Evolutionary conservation across 352 stramenopile species (phyloP), one percentile per base, ranked within the genome.

Genomic region (Pythium pyrilobum): DNA sequence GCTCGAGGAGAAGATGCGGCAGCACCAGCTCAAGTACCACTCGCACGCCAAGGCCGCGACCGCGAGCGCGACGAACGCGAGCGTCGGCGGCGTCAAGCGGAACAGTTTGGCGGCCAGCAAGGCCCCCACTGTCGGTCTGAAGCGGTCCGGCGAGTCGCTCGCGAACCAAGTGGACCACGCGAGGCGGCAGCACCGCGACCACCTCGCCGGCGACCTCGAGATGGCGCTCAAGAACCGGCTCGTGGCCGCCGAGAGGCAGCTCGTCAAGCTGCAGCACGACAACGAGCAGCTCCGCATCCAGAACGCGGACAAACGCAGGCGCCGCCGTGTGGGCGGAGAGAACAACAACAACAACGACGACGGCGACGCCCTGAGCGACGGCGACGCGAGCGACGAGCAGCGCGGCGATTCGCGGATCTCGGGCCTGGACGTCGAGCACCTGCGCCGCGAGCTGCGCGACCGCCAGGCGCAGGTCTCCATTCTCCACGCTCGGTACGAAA

Each of bases 401-500:
- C 31, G 51, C 10, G 28, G 41, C 18, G 50, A 40, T 25, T 23
- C 18, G 32, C 27, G 18, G 20, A 32, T 29, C 1, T 18, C 43
- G 21, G 48, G 27, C 3, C 48, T 71, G 36, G 73, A 87, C 13
- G 28, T 76, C 0, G 62, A 82, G 37, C 79, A 92, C 16, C 52
- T 93, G 42, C 76, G 86, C 20, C 72, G 80, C 1, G 83, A 96
- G 34, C 41, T 96, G 16, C 68, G 85, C 3, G 86, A 96, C 20
- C 74, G 78, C 0, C 78, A 91, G 59, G 87, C 87, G 0, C 82
- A 96, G 49, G 32, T 96, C 10, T 66, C 80, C 28, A 90, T 96
- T 51, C 47, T 97, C 2, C 91, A 93, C 37, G 87, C 85, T 29
- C 71, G 89, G 7, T 97, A 96, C 56, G 87, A 97, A 59, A 89